Evolutionary conservation across 2,329 filamentous ascomycete genomes (phyloP), one percentile per base, ranked within the genome.

Genomic region (Zasmidium cellare): DNA sequence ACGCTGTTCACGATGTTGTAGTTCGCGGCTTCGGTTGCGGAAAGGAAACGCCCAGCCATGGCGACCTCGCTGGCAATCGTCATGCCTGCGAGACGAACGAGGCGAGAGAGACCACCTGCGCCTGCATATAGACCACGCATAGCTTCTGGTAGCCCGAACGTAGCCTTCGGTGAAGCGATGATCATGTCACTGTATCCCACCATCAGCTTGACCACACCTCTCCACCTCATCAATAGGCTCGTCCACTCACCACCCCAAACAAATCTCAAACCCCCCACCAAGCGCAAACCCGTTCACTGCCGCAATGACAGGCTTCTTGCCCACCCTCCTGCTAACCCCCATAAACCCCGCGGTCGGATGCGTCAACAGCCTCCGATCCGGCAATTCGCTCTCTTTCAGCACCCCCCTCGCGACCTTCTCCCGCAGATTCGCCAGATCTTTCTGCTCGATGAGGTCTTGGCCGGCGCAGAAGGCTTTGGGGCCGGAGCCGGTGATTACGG

Each of bases 271-370:
- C 0, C 83, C 83, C 3, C 83, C 83, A 0, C 83, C 83, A 48
- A 84, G 72, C 1, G 82, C 81, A 59, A 80, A 77, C 0, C 83
- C 83, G 70, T 85, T 86, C 2, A 85, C 81, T 1, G 83, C 83
- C 9, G 82, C 82, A 67, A 86, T 82, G 47, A 86, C 76, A 1
- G 83, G 83, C 70, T 86, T 86, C 74, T 84, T 85, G 0, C 85
- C 85, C 12, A 71, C 71, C 12, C 85, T 75, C 44, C 81, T 75
- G 44, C 80, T 83, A 14, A 88, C 68, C 0, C 83, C 85, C 38
- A 75, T 79, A 66, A 85, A 84, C 0, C 84, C 84, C 1, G 73
- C 72, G 2, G 61, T 50, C 7, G 67, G 67, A 56, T 70, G 65
- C 23, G 50, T 57, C 24, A 67, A 58, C 38, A 63, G 23, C 24